These are phyloP conservation scores for Umbelopsis vinacea DNA, from an alignment of 192 early-diverging fungal genomes.

Conservation along the genomic window DNA sequence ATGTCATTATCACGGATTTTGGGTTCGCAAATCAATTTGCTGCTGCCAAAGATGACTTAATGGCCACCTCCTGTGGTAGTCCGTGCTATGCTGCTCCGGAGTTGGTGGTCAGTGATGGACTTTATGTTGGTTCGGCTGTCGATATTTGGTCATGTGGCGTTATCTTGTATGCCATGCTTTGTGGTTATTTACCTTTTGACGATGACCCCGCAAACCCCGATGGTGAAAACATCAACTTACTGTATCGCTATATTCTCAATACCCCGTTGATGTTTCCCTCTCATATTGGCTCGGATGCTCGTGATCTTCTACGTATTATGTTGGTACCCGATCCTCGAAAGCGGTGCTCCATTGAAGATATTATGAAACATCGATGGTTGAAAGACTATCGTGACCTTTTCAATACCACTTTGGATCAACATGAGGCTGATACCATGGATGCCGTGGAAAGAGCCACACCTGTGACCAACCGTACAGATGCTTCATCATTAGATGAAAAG, in stretches of 20 bases:
- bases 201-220: slow-evolving; percentile 88
- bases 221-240: slow-evolving; percentile 82
- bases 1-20: slow-evolving; percentile 98
- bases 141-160: slow-evolving; percentile 99
- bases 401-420: slow-evolving; percentile 21
- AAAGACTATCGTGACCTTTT: slow-evolving; percentile 45
- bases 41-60: slow-evolving; percentile 68
- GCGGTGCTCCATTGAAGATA: slow-evolving; percentile 69
- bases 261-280: slow-evolving; percentile 85
- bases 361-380: slow-evolving; percentile 71
- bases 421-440: slow-evolving; percentile 26
- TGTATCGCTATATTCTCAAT: slow-evolving; percentile 84
- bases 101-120: slow-evolving; percentile 91
- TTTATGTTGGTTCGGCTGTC: slow-evolving; percentile 90
- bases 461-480: slow-evolving; percentile 31
- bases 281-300: slow-evolving; percentile 70
- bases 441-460: slow-evolving; percentile 29
- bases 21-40: slow-evolving; percentile 93
- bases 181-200: slow-evolving; percentile 87
- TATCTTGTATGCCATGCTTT: slow-evolving; percentile 92
- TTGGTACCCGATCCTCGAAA: slow-evolving; percentile 86
- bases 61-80: slow-evolving; percentile 93
- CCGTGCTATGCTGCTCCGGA: slow-evolving; percentile 99
- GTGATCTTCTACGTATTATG: slow-evolving; percentile 84
- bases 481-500: not conserved